Evolutionary conservation across 371 early-diverging fungal genomes (phyloP), one percentile per base, ranked within the genome.

Genomic region (Choanephora cucurbitarum): DNA sequence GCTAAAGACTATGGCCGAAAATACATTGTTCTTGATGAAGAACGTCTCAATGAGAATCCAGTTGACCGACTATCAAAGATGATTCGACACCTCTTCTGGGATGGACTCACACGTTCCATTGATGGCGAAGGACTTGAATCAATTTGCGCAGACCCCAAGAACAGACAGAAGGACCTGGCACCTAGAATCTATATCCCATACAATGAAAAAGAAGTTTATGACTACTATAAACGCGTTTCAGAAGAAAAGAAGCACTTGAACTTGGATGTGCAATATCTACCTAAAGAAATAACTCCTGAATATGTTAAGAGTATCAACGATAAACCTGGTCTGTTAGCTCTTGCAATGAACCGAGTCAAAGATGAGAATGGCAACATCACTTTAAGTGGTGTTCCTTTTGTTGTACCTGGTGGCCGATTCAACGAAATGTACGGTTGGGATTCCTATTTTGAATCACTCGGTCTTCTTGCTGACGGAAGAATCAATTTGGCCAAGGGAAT

Each of bases 361-460:
- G 84, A 84, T 22, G 75, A 79, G 22, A 72, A 72, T 32, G 86
- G 85, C 1, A 63, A 69, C 3, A 58, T 67, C 21, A 52, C 52
- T 3, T 73, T 88, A 50, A 66, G 69, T 21, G 95, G 94, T n/a
- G 84, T 89, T 8, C 93, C 95, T 1, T 97, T 95, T 64, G 90
- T 94, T 18, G 97, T 97, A 4, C 97, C 97, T 0, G 97, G 97
- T 19, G 97, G 97, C 4, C 83, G 97, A 0, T 97, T 96, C 76
- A 97, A 96, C 65, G 97, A 97, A 72, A 94, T 94, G 91, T 97
- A 97, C 68, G 96, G 96, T 3, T 96, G 97, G 97, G 97, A 97
- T 64, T 87, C 88, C 21, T 96, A 95, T 66, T 97, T 97, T 76
- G 93, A 90, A 62, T 75, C 90, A 0, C 70, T 96, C n/a, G 97